Conservation (phyloP, 1,284 basidiomycete species). For the Rugosomyces carneus region DNA sequence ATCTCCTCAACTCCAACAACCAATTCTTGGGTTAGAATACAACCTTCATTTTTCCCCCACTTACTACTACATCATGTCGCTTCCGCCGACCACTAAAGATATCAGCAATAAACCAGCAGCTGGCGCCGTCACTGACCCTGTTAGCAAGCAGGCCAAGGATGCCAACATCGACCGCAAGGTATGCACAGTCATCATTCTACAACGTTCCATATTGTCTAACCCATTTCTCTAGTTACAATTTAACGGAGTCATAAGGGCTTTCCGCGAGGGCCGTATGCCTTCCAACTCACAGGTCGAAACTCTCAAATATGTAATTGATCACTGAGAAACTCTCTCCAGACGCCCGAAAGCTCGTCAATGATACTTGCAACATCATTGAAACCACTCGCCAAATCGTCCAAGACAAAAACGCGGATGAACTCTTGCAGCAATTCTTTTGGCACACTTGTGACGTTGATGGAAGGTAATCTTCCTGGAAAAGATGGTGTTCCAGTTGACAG, state of each 20-base stretch:
- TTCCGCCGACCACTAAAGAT: constrained; percentile 55
- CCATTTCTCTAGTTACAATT: constrained; percentile 46
- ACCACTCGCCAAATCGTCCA: constrained; percentile 64
- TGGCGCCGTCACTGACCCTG: constrained; percentile 53
- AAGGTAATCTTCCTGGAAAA: constrained; percentile 25
- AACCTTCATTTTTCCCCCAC: too few species aligned
- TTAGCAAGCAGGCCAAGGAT: constrained; percentile 45
- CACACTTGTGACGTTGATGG: constrained; percentile 58
- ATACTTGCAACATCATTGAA: constrained; percentile 68
- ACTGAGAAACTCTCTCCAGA: constrained; percentile 64
- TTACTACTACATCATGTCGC: too few species aligned
- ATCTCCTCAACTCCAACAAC: too few species aligned
- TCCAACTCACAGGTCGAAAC: constrained; percentile 73
- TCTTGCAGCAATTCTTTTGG: constrained; percentile 85
- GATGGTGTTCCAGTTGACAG: constrained; percentile 41
- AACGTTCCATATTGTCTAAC: not conserved
- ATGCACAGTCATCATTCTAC: not conserved
- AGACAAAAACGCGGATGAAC: constrained; percentile 85
- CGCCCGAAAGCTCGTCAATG: constrained; percentile 71
- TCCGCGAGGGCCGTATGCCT: constrained; percentile 74
- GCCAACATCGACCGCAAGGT: constrained; percentile 64
- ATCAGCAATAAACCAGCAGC: constrained; percentile 48
- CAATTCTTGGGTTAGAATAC: too few species aligned
- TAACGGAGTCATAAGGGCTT: constrained; percentile 75
- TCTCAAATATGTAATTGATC: constrained; percentile 59